Percentiles rank a stretch among this genome's conserved stretches.
Conservation (phyloP, 768 basidiomycete species). For the Bullera alba region DNA sequence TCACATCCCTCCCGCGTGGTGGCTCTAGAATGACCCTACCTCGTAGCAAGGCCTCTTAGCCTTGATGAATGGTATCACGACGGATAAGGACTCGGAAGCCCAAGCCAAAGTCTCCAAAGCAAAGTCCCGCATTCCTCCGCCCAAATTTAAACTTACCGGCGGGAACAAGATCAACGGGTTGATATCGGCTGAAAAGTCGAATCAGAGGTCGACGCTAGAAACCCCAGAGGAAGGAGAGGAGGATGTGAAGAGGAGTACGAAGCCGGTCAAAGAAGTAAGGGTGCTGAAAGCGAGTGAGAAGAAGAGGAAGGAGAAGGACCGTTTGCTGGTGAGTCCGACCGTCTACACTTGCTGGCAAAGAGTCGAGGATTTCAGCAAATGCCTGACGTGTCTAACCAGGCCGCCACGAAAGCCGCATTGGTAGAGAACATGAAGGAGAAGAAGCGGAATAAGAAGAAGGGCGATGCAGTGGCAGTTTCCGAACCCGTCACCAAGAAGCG, state of each 20-base stretch:
- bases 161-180: background rate
- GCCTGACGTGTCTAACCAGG: background rate
- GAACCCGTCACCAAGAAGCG: background rate
- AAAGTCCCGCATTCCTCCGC: background rate
- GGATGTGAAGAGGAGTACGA: background rate
- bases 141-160: too few species aligned
- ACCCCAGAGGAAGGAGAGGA: background rate
- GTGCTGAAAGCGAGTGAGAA: background rate
- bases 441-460: background rate
- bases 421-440: background rate
- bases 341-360: background rate
- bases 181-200: background rate
- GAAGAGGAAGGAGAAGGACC: background rate
- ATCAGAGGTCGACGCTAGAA: background rate
- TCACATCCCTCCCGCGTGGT: background rate
- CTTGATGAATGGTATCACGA: background rate
- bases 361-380: background rate
- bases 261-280: background rate
- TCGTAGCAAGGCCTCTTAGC: background rate
- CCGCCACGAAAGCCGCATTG: background rate
- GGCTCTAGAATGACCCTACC: background rate
- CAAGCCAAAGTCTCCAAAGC: background rate
- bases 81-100: background rate
- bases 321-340: background rate
- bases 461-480: background rate